A percentile compares a stretch with the other conserved stretches of the same genome.
phyloP scores from a whole-genome alignment of 257 asterid genomes.

The Solanum dulcamara region DNA sequence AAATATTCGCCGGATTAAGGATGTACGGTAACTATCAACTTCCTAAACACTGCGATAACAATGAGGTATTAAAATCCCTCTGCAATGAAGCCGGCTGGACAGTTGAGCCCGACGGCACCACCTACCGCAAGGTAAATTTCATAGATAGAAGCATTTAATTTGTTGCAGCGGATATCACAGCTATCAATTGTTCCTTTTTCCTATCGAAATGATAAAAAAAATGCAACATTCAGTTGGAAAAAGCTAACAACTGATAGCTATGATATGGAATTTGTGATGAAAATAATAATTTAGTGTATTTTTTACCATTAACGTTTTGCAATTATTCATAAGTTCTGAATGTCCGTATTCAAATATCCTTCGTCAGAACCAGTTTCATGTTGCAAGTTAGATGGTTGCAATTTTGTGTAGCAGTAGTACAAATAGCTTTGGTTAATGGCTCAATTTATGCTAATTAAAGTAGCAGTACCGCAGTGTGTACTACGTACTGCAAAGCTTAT shows the following conservation, averaged over 20 bases:
- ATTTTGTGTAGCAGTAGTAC: neutral
- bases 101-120: constrained; percentile 63
- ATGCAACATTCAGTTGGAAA: too few relatives aligned
- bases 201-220: too few relatives aligned
- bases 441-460: constrained; percentile 4
- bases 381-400: constrained; percentile 9
- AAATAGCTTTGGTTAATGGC: neutral
- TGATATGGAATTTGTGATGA: neutral
- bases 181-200: too few relatives aligned
- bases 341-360: neutral
- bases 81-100: constrained; percentile 69
- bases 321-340: too few relatives aligned
- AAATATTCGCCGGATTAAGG: constrained; percentile 57
- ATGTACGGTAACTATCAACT: constrained; percentile 56
- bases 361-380: neutral
- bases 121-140: constrained; percentile 48
- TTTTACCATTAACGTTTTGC: too few relatives aligned
- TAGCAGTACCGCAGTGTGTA: neutral
- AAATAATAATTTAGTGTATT: too few relatives aligned
- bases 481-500: neutral
- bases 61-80: constrained; percentile 75
- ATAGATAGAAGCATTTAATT: neutral
- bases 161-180: neutral
- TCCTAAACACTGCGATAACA: constrained; percentile 66
- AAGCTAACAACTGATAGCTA: too few relatives aligned